Base-by-base conservation (phyloP, 2,329 filamentous ascomycete genomes). In the Fusarium continuum region DNA sequence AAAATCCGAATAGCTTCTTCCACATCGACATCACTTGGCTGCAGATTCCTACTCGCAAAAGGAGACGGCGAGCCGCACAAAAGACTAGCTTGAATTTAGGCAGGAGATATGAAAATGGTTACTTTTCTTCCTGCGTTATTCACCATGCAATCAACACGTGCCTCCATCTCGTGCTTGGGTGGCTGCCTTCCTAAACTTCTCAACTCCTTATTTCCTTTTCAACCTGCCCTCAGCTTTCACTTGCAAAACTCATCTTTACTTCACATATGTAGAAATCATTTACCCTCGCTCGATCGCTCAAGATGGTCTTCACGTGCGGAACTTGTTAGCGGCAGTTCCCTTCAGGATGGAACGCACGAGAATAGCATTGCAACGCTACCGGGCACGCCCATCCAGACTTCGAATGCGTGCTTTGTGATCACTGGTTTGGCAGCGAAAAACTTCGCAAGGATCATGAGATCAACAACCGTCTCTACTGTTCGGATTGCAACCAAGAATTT, bases 391-490 rank as follows among this genome's bases (percentile, higher is more conserved):
- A 7, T 2, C 69, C 66, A 6, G 31, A 51, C 0, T 66, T 65
- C 46, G 70, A 76, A 28, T 77, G 74, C 29, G 60, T 67, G 4
- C 47, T 34, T 2, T 75, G 73, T 19, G 40, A 52, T 8, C 16
- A 49, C 1, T 65, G 49, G 16, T 74, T 73, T 17, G 6, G 20
- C 8, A 53, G 38, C 10, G 16, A 55, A 3, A 13, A 35, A 2
- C 65, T 62, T 8, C 34, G 56, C 10, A 1, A 36, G 3, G 5
- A 68, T 0, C 75, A 77, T 35, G 70, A 76, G 41, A 39, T 70
- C 19, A 51, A 72, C 0, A 28, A 61, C 0, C 74, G 78, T 22
- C 14, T 55, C 13, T 76, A 74, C 48, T 80, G 77, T 49, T 10
- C 6, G 0, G 64, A 71, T 6, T 54, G 54, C 4, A 32, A 47